Evolutionary conservation across 1,284 basidiomycete species (phyloP).

Genomic region (Agroathelia rolfsii): DNA sequence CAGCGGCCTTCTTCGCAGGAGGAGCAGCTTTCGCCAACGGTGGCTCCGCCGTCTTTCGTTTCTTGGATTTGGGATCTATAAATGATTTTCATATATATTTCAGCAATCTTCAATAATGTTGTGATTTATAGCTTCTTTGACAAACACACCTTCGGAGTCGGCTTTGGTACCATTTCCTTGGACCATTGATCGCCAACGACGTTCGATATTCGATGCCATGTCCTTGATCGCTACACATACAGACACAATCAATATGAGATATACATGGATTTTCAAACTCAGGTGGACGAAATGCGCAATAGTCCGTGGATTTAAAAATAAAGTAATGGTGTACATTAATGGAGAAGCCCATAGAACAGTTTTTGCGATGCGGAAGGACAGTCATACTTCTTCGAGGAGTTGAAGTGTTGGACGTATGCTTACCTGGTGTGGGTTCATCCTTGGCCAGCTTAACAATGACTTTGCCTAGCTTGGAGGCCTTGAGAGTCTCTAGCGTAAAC

Average conservation of each 20-base stretch:
- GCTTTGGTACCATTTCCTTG: conserved; percentile 29
- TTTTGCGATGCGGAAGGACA: conserved; percentile 15
- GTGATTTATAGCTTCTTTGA: conserved; percentile 11
- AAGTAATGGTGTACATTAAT: neutral
- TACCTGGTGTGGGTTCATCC: conserved; percentile 58
- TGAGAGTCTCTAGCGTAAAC: conserved; percentile 55
- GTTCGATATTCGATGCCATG: conserved; percentile 78
- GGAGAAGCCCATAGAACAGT: conserved; percentile 7
- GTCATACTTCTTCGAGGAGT: conserved; percentile 20
- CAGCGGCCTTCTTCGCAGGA: conserved; percentile 53
- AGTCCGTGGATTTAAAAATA: conserved; percentile 7
- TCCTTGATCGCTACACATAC: conserved; percentile 72
- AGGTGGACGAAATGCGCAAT: conserved; percentile 1
- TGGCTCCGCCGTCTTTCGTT: conserved; percentile 53
- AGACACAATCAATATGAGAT: conserved; percentile 35
- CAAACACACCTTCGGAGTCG: conserved; percentile 28
- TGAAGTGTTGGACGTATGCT: conserved; percentile 26
- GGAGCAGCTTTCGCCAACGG: conserved; percentile 38
- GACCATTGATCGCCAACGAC: conserved; percentile 64
- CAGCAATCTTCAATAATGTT: conserved; percentile 6
- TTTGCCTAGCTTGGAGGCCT: conserved; percentile 65
- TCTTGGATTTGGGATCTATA: conserved; percentile 54
- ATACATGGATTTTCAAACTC: conserved; percentile 46
- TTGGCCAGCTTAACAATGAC: conserved; percentile 64
- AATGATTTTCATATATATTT: conserved; percentile 16